Evolutionary conservation across 2,329 filamentous ascomycete genomes (phyloP).

Genomic region (Exophiala aquamarina): DNA sequence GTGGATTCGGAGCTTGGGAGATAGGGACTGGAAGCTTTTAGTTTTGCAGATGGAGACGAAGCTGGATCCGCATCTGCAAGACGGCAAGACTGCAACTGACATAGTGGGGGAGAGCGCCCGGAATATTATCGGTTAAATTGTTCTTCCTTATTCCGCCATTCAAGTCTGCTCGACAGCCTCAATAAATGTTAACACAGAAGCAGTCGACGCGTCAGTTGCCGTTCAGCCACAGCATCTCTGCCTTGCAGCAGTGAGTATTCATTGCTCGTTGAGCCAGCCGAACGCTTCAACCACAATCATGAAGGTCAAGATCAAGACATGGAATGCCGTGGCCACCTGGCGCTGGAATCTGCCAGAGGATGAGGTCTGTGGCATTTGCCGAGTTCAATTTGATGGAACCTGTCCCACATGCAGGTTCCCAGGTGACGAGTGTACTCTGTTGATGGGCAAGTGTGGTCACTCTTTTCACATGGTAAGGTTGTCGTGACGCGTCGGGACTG

Average conservation of each 20-base stretch:
- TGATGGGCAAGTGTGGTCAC: slow-evolving; percentile 94
- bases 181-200: no score
- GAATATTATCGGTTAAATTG: no score
- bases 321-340: slow-evolving; percentile 95
- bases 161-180: no score
- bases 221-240: no score
- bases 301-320: slow-evolving; percentile 93
- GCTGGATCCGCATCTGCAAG: no score
- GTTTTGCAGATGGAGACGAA: neutral
- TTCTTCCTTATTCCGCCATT: no score
- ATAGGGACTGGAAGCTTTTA: neutral
- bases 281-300: slow-evolving; percentile 48
- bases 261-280: neutral
- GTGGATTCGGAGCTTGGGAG: neutral
- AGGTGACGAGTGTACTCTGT: slow-evolving; percentile 88
- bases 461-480: slow-evolving; percentile 87
- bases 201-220: no score
- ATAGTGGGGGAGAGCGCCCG: no score
- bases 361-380: slow-evolving; percentile 97
- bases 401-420: slow-evolving; percentile 98
- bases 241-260: neutral
- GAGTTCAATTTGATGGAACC: slow-evolving; percentile 95
- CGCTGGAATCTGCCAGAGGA: slow-evolving; percentile 96
- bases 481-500: no score
- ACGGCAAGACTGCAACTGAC: no score